phyloP scores from a whole-genome alignment of 2,329 filamentous ascomycete genomes.

The Fusarium palustre region DNA sequence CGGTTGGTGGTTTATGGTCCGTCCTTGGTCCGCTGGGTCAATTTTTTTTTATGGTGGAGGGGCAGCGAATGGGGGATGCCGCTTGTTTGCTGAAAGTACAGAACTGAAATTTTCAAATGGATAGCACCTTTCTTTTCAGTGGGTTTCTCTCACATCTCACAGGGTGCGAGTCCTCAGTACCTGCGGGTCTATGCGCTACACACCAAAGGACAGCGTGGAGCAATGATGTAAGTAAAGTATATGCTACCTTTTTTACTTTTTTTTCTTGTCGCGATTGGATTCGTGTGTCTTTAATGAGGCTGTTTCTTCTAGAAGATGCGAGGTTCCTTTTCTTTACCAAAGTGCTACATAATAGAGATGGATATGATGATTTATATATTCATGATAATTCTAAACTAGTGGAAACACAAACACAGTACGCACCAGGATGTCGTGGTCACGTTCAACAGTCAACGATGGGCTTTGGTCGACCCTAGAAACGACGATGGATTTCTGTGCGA shows the following conservation, averaged over 20 bases:
- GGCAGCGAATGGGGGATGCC: constrained; percentile 35
- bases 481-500: constrained; percentile 41
- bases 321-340: neutral
- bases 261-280: neutral
- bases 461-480: constrained; percentile 32
- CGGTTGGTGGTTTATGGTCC: constrained; percentile 37
- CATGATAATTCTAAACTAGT: neutral
- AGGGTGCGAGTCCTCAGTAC: constrained; percentile 26
- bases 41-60: constrained; percentile 35
- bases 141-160: constrained; percentile 16
- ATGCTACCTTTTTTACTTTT: constrained; percentile 13
- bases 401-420: neutral
- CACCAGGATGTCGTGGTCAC: constrained; percentile 26
- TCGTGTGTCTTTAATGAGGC: constrained; percentile 3
- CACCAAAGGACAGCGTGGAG: neutral
- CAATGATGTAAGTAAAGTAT: constrained; percentile 38
- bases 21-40: constrained; percentile 21
- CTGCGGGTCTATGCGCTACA: constrained; percentile 26
- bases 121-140: constrained; percentile 26
- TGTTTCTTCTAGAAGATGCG: constrained; percentile 36
- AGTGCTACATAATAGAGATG: neutral
- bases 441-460: constrained; percentile 12
- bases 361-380: constrained; percentile 9
- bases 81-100: constrained; percentile 22
- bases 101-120: constrained; percentile 35